These are phyloP conservation scores for Amanita inopinata DNA, from an alignment of 768 basidiomycete genomes.

Conservation along the genomic window DNA sequence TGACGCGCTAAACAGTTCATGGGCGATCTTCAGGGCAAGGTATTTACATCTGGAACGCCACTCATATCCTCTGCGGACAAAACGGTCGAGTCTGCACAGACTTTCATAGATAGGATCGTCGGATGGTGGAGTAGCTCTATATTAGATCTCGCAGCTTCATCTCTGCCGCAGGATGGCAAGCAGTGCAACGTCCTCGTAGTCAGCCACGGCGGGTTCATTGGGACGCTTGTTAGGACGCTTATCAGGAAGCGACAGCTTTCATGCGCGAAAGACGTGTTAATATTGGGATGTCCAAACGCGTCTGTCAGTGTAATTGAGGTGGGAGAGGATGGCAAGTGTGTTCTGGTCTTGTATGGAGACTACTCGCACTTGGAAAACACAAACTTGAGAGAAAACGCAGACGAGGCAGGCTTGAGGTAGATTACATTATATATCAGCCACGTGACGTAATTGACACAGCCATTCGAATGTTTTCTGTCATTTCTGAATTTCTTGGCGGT, in stretches of 20 bases:
- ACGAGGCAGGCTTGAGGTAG: slow-evolving; percentile 22
- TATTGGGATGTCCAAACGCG: slow-evolving; percentile 37
- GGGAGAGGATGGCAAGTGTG: slow-evolving; percentile 24
- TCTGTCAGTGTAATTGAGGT: slow-evolving; percentile 55
- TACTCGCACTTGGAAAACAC: slow-evolving; percentile 37
- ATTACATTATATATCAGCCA: too few species aligned
- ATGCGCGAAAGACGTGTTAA: slow-evolving; percentile 25
- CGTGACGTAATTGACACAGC: slow-evolving; percentile 19
- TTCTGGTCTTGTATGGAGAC: slow-evolving; percentile 45
- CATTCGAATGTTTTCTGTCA: too few species aligned
- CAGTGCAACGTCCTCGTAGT: slow-evolving; percentile 44
- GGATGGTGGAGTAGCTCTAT: slow-evolving; percentile 55
- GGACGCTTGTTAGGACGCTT: slow-evolving; percentile 38
- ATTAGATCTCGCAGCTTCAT: slow-evolving; percentile 17
- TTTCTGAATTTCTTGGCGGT: too few species aligned
- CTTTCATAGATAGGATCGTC: slow-evolving; percentile 39
- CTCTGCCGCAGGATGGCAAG: slow-evolving; percentile 14
- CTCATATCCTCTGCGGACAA: slow-evolving; percentile 15
- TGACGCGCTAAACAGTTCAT: slow-evolving; percentile 33
- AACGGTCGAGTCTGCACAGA: slow-evolving; percentile 28
- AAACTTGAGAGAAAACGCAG: slow-evolving; percentile 39
- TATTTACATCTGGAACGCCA: slow-evolving; percentile 9
- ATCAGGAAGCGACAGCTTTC: slow-evolving; percentile 28
- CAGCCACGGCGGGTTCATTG: slow-evolving; percentile 61
- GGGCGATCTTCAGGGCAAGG: slow-evolving; percentile 50